These are phyloP conservation scores for Plantago coronopus DNA, from an alignment of 305 asterid species.

Conservation along the genomic window DNA sequence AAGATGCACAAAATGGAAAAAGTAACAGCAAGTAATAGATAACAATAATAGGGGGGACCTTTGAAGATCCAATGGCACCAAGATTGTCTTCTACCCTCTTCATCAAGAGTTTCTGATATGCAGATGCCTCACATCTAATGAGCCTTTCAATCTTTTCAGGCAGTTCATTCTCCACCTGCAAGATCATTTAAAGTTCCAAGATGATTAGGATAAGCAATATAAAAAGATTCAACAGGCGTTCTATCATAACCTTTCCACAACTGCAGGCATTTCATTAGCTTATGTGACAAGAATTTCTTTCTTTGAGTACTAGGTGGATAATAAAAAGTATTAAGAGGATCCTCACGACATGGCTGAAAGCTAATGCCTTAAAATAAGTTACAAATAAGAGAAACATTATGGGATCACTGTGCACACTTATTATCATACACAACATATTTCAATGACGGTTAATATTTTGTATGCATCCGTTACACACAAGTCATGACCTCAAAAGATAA, in stretches of 20 bases:
- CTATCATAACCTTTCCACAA: slow-evolving; percentile 10
- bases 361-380: slow-evolving; percentile 14
- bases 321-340: not conserved
- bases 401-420: too few relatives aligned
- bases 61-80: slow-evolving; percentile 91
- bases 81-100: slow-evolving; percentile 98
- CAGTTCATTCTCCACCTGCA: slow-evolving; percentile 86
- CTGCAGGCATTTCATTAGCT: slow-evolving; percentile 14
- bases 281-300: too few relatives aligned
- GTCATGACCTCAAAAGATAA: too few relatives aligned
- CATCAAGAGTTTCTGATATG: slow-evolving; percentile 92
- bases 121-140: slow-evolving; percentile 95
- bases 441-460: too few relatives aligned
- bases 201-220: slow-evolving; percentile 17
- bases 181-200: slow-evolving; percentile 25
- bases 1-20: slow-evolving; percentile 10
- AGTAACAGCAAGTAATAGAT: not conserved
- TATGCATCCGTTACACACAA: too few relatives aligned
- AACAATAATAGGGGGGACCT: slow-evolving; percentile 46
- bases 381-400: not conserved
- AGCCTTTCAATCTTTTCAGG: slow-evolving; percentile 97
- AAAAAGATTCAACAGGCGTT: not conserved
- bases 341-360: slow-evolving; percentile 11
- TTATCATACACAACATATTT: too few relatives aligned
- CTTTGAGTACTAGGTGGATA: too few relatives aligned